These are phyloP conservation scores for Eucalyptus coolabah DNA, from an alignment of 345 rosid species.

Conservation along the genomic window DNA sequence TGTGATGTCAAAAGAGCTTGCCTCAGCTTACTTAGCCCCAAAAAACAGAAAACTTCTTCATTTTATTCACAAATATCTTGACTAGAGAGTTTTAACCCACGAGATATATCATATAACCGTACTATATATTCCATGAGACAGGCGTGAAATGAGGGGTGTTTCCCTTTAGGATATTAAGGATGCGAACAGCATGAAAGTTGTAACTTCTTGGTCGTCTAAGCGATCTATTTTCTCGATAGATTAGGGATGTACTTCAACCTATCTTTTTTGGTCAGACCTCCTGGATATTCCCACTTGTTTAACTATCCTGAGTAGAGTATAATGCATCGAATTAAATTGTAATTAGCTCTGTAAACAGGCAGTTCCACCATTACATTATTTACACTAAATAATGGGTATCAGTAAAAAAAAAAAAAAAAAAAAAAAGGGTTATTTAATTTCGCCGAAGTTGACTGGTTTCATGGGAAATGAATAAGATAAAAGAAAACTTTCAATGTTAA, in stretches of 20 bases:
- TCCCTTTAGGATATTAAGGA: background rate
- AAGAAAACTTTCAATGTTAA: background rate
- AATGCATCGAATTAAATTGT: background rate
- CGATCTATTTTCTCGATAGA: background rate
- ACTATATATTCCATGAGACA: background rate
- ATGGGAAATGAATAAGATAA: background rate
- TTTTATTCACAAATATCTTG: background rate
- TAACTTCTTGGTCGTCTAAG: background rate
- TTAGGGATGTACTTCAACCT: background rate
- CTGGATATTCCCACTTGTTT: background rate
- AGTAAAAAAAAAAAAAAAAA: background rate
- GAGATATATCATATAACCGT: background rate
- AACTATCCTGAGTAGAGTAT: background rate
- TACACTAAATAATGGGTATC: background rate
- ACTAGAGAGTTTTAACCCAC: background rate
- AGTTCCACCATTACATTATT: background rate
- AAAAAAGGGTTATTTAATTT: background rate
- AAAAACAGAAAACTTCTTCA: background rate
- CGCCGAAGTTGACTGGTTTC: background rate
- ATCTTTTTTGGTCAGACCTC: background rate
- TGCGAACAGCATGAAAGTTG: background rate
- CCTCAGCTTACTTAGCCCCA: background rate
- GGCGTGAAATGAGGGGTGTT: background rate
- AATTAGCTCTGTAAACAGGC: background rate
- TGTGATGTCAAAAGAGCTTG: background rate